Base-by-base conservation (phyloP, 2,329 filamentous ascomycete genomes). In the Fusarium siculi region DNA sequence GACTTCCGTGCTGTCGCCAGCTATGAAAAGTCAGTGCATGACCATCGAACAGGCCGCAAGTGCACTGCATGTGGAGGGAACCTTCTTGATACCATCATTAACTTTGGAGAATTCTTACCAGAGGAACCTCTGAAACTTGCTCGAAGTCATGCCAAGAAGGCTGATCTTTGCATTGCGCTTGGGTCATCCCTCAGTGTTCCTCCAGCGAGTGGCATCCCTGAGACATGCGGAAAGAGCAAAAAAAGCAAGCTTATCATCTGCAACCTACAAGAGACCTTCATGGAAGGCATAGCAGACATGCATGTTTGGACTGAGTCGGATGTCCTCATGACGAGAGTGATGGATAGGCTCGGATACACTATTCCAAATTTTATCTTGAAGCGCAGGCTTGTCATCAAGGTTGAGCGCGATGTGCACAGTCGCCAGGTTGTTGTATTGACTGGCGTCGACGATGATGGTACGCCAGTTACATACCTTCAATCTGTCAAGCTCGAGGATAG, bases 41-140 rank as follows among this genome's bases (percentile, higher is more conserved):
- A 87, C 59, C 85, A 87, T 63, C 83, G 85, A 40, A 87, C 85
- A 1, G 84, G 84, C 0, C 81, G 84, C 10, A 85, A 84, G 46
- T 87, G 84, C 66, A 77, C 78, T 0, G 52, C 74, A 1, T 87
- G 85, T 53, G 77, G 75, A 5, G 84, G 82, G 0, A 64, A 66
- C 7, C 80, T 86, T 0, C 78, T 81, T 12, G 85, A 86, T 62
- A 86, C 74, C 32, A 85, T 86, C 75, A 80, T 86, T 74, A 85
- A 85, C 62, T 86, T 86, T 62, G 82, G 80, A 52, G 85, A 86
- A 57, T 46, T 46, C 3, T 74, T 86, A 1, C 79, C 78, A 1
- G 77, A 72, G 2, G 69, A 80, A 2, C 68, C 79, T 1, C 70
- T 86, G 1, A 60, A 78, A 12, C 77, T 74, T 1, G 84, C 84